Conservation (phyloP, 192 early-diverging fungal species). For the Polychytrium aggregatum region DNA sequence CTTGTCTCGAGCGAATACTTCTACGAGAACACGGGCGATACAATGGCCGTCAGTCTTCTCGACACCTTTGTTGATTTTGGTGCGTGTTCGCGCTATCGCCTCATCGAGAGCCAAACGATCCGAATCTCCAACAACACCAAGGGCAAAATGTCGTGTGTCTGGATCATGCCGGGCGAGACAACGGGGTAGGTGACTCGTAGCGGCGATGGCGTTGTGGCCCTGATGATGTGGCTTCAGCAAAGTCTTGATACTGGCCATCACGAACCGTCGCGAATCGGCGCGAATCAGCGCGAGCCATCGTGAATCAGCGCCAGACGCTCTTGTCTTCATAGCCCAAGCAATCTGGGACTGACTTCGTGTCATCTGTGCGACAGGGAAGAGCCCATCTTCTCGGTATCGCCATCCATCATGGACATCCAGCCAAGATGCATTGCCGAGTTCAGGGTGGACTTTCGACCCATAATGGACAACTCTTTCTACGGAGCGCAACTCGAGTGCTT, state of each 20-base stretch:
- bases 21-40: slow-evolving; percentile 29
- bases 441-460: slow-evolving; percentile 34
- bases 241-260: too few relatives aligned
- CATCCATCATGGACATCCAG: slow-evolving; percentile 25
- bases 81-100: slow-evolving; percentile 34
- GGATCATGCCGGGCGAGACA: slow-evolving; percentile 31
- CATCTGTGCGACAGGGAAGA: slow-evolving; percentile 22
- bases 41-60: slow-evolving; percentile 24
- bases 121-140: slow-evolving; percentile 38
- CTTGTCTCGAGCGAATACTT: slow-evolving; percentile 32
- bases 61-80: slow-evolving; percentile 46
- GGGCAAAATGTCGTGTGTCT: slow-evolving; percentile 46
- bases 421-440: slow-evolving; percentile 33
- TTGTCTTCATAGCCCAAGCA: too few relatives aligned
- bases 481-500: slow-evolving; percentile 44
- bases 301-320: too few relatives aligned
- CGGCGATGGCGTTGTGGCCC: too few relatives aligned
- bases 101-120: slow-evolving; percentile 34
- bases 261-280: too few relatives aligned
- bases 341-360: too few relatives aligned
- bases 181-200: slow-evolving; percentile 8
- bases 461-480: slow-evolving; percentile 40
- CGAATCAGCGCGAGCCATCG: too few relatives aligned
- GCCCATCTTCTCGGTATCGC: slow-evolving; percentile 31
- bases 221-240: too few relatives aligned